Percentiles rank a stretch among this genome's conserved stretches.
Conservation (phyloP, 345 rosid genomes). For the Arabis hirsuta region DNA sequence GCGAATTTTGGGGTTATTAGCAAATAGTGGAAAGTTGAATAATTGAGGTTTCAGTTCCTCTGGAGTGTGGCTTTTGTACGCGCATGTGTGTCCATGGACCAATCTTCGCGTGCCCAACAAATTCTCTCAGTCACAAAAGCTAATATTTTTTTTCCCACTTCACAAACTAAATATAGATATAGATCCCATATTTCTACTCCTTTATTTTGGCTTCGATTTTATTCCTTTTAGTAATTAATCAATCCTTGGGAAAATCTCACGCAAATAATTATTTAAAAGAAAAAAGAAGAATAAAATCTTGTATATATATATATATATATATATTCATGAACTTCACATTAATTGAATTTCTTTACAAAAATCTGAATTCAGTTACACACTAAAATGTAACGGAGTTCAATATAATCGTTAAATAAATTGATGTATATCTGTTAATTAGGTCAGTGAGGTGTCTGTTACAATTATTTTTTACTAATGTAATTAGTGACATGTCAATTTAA, state of each 20-base stretch:
- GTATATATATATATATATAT: no score
- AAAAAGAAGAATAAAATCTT: no score
- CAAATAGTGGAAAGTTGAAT: slow-evolving; percentile 9
- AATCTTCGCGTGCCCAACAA: slow-evolving; percentile 1
- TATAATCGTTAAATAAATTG: neutral
- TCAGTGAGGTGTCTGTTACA: neutral
- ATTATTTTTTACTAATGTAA: neutral
- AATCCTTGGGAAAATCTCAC: neutral
- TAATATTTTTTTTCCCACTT: neutral
- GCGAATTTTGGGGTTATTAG: neutral
- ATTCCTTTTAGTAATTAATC: neutral
- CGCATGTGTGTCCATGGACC: slow-evolving; percentile 11
- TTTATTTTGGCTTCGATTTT: neutral
- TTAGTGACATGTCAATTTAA: slow-evolving; percentile 15
- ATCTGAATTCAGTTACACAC: neutral
- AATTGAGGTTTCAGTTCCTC: neutral
- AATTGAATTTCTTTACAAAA: no score
- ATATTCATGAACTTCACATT: no score
- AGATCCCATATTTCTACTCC: neutral
- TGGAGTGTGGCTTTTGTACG: slow-evolving; percentile 22
- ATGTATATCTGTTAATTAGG: slow-evolving; percentile 22
- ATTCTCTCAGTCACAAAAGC: neutral
- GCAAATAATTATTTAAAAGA: neutral
- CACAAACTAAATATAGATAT: neutral
- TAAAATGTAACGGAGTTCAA: neutral